Evolutionary conservation across 2,329 filamentous ascomycete genomes (phyloP), one percentile per base, ranked within the genome.

Genomic region (Xylaria sp.): DNA sequence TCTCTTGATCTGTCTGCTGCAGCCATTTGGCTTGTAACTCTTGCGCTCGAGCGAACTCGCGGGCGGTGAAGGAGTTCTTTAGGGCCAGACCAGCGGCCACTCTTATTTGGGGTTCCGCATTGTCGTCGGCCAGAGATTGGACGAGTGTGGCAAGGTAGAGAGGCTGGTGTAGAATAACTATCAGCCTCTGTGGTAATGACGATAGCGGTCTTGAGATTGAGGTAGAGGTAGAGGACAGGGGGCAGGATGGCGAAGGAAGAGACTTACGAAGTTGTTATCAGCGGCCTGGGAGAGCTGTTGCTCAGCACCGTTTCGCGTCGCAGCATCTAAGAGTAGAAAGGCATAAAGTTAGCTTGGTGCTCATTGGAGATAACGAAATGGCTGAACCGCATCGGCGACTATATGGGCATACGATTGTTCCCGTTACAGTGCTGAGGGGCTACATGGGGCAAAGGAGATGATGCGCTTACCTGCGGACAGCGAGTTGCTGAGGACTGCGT

Each of bases 61-160:
- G 91, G 74, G 94, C 92, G 75, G 92, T 92, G 83, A 99, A 98
- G 74, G 95, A 91, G 85, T 99, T 99, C 83, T 99, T 99, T 75
- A 99, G 84, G 71, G 95, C 94, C 72, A 99, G 87, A 87, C 94
- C 95, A 73, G 95, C 95, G 71, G 95, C 94, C 71, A 92, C 91
- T 84, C 95, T 91, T 76, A 97, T 95, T 76, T 92, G 87, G 69
- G 91, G 86, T 75, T 91, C 85, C 70, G 91, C 89, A 71, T 87
- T 85, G 75, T 98, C 94, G 80, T 97, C 97, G 76, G 94, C 93
- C 74, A 99, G 88, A 80, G 96, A 92, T 80, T 92, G 90, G 70
- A 95, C 94, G 76, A 99, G 91, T 68, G 93, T 95, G 70, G 90
- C 88, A 70, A 98, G 89, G 81, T 99, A 99, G 79, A 91, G 88